Conservation (phyloP, 306 rosid species). For the Prosopis cineraria region DNA sequence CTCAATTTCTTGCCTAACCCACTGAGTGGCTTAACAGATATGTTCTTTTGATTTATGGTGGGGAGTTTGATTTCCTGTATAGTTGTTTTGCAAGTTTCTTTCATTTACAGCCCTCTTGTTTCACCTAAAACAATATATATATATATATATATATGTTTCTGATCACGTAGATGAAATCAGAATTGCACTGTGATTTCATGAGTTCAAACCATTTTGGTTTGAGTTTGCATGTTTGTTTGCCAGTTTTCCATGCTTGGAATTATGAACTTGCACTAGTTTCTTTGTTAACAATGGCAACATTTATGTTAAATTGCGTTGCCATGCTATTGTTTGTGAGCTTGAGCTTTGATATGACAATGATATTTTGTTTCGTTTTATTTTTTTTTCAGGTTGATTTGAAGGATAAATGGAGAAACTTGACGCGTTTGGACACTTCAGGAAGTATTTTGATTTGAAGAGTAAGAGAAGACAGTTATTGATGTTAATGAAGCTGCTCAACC, state of each 20-base stretch:
- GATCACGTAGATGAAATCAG: not conserved
- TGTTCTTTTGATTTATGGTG: not conserved
- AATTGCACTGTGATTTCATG: not conserved
- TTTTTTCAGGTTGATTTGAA: conserved; percentile 76
- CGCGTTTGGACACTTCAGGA: no score
- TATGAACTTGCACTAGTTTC: not conserved
- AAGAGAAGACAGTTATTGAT: no score
- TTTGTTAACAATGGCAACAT: not conserved
- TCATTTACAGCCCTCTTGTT: not conserved
- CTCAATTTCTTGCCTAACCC: not conserved
- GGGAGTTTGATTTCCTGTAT: not conserved
- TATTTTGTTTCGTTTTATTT: conserved; percentile 6
- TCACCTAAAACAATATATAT: not conserved
- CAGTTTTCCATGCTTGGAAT: not conserved
- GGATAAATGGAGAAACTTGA: conserved; percentile 93
- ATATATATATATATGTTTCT: not conserved
- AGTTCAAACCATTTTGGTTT: not conserved
- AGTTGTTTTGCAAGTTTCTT: not conserved
- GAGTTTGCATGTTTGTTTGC: not conserved
- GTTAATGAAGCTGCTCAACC: no score
- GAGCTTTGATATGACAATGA: conserved; percentile 14
- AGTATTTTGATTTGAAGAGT: no score
- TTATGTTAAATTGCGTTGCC: conserved; percentile 12
- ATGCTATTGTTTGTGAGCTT: conserved; percentile 21
- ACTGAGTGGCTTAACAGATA: not conserved